Base-by-base conservation (phyloP, 1,139 yeast species). In the Hansenula sp. region DNA sequence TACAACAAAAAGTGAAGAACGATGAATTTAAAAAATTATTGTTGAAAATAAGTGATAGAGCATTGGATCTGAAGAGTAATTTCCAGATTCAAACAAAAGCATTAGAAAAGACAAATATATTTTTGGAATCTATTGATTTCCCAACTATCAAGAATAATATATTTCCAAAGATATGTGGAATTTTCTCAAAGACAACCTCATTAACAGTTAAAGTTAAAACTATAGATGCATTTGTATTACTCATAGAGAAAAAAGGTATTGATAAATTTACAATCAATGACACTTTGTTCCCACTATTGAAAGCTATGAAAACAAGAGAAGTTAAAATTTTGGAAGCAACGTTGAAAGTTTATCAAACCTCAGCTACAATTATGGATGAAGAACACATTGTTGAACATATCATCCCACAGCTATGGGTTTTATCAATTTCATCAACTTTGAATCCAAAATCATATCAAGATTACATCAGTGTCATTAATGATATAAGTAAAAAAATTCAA, bases 171-270 rank as follows among this genome's bases (percentile, higher is more conserved):
- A 68, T 89, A 20, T 76, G 88, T 32, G 75, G 73, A 33, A 75
- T 87, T 3, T 90, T 89, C 61, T 77, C 87, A 32, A 84, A 88
- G 34, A 90, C 97, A 0, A 85, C 94, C 0, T 77, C 92, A 32
- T 65, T 89, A 31, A 79, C 86, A 4, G 85, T 90, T 25, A 89
- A 92, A 53, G 67, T 82, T 27, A 72, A 79, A 13, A 77, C 95
- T 3, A 69, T 89, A n/a, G 66, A 71, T 24, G 71, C 86, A 1
- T 82, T 92, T 52, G 73, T 75, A 20, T 62, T 66, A 36, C 65
- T 89, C 55, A 73, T 87, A 13, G 73, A 71, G 13, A 65, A 65
- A 24, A 78, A 77, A 47, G 74, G 79, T 2, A 70, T 90, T 38
- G 96, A 92, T 55, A 81, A 78, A 51, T 73, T 77, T 39, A 77